These are phyloP conservation scores for Starmerella gropengiesseri DNA, from an alignment of 805 yeast genomes.

Conservation along the genomic window DNA sequence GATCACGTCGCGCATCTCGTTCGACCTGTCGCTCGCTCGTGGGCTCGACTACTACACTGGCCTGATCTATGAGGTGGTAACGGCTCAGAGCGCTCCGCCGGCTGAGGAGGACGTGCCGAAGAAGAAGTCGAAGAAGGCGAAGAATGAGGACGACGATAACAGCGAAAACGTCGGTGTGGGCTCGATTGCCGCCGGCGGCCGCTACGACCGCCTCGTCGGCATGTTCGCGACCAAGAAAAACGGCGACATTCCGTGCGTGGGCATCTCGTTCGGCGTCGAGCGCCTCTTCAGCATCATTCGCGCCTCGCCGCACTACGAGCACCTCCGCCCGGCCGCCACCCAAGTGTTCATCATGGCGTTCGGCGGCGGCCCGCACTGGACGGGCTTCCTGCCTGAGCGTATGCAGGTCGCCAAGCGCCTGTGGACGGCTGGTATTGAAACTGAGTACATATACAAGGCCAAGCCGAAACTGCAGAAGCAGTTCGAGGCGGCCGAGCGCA, in stretches of 20 bases:
- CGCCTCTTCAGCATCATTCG: constrained; percentile 83
- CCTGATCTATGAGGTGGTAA: constrained; percentile 90
- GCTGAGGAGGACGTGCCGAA: constrained; percentile 44
- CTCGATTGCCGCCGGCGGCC: constrained; percentile 97
- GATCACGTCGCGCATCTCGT: constrained; percentile 48
- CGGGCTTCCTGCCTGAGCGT: constrained; percentile 83
- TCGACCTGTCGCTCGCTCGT: constrained; percentile 91
- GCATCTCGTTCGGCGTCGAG: constrained; percentile 94
- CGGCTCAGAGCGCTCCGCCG: constrained; percentile 94
- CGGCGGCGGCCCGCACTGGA: constrained; percentile 97
- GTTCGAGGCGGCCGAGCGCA: constrained; percentile 93
- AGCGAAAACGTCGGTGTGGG: constrained; percentile 97
- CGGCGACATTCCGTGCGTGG: constrained; percentile 87
- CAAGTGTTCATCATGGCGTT: constrained; percentile 95
- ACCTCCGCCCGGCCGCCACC: constrained; percentile 72
- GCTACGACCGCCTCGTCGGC: constrained; percentile 92
- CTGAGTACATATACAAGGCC: constrained; percentile 84
- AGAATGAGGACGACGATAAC: constrained; percentile 72
- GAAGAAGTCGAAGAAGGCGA: constrained; percentile 30
- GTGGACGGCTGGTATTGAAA: constrained; percentile 81
- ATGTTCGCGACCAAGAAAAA: constrained; percentile 83
- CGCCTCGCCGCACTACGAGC: constrained; percentile 54
- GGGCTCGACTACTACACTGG: constrained; percentile 98
- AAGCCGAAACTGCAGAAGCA: constrained; percentile 94
- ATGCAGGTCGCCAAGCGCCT: constrained; percentile 71